These are phyloP conservation scores for Penicillium subrubescens DNA, from an alignment of 495 filamentous ascomycete species.

Conservation along the genomic window DNA sequence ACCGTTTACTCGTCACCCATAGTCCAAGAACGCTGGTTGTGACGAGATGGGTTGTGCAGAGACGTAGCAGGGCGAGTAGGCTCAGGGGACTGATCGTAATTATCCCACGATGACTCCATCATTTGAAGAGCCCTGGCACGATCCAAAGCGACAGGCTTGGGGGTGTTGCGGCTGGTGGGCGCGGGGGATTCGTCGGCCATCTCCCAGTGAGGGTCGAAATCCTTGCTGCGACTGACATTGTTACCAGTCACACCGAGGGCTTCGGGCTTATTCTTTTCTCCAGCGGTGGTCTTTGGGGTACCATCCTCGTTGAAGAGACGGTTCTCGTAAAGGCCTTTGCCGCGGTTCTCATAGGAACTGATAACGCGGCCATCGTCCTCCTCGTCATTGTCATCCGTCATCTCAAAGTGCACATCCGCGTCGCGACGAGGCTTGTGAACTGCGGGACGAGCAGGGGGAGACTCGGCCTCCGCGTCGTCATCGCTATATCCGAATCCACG, in stretches of 20 bases:
- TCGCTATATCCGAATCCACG: conserved; percentile 76
- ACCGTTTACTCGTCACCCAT: conserved; percentile 18
- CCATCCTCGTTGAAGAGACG: conserved; percentile 63
- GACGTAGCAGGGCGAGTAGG: conserved; percentile 28
- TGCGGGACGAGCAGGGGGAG: conserved; percentile 56
- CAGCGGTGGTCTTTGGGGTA: conserved; percentile 26
- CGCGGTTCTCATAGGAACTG: conserved; percentile 57
- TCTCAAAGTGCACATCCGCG: conserved; percentile 76
- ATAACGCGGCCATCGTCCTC: conserved; percentile 37
- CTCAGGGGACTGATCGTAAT: conserved; percentile 63
- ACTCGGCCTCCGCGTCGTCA: conserved; percentile 53
- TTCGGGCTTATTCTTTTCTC: conserved; percentile 31
- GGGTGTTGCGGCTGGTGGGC: conserved; percentile 40
- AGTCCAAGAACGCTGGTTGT: conserved; percentile 34
- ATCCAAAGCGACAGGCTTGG: conserved; percentile 51
- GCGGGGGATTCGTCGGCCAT: conserved; percentile 65
- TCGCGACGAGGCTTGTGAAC: conserved; percentile 73
- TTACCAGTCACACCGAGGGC: conserved; percentile 65
- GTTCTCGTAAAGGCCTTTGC: conserved; percentile 75
- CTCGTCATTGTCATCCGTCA: conserved; percentile 53
- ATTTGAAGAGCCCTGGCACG: conserved; percentile 52
- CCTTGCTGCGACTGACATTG: conserved; percentile 64
- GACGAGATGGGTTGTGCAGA: conserved; percentile 16
- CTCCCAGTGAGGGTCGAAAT: conserved; percentile 72
- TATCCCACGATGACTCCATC: conserved; percentile 68